A percentile compares a stretch with the other conserved stretches of the same genome.
Conservation (phyloP, 306 rosid genomes). For the Fragaria ananassa region DNA sequence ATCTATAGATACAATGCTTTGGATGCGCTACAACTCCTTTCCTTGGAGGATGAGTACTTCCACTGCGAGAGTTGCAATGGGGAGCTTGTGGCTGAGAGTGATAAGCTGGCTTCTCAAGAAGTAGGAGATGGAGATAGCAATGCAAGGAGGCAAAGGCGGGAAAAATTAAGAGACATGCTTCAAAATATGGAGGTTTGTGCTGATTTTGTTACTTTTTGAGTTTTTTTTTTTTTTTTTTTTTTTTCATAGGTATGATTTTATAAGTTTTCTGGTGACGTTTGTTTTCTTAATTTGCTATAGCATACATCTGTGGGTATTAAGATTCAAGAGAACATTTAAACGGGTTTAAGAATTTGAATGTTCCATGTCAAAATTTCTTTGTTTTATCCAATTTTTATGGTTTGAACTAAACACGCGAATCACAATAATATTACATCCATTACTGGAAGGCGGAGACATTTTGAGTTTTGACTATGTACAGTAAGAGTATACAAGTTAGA, state of each 20-base stretch:
- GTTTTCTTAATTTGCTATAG: neutral
- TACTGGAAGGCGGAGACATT: neutral
- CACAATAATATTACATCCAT: neutral
- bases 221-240: too few species aligned
- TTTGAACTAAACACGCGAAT: neutral
- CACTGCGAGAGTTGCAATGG: constrained; percentile 93
- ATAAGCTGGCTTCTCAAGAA: constrained; percentile 81
- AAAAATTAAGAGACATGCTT: constrained; percentile 82
- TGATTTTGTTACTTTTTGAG: neutral
- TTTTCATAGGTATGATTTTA: neutral
- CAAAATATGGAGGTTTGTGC: constrained; percentile 74
- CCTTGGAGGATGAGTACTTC: constrained; percentile 12
- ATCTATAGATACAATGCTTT: constrained; percentile 76
- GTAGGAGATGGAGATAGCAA: constrained; percentile 88
- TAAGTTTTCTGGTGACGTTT: neutral
- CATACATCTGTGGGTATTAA: neutral
- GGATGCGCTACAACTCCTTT: constrained; percentile 45
- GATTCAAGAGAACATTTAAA: neutral
- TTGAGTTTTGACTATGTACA: neutral
- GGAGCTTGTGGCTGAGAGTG: constrained; percentile 83
- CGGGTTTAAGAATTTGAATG: neutral
- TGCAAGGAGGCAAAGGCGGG: constrained; percentile 77
- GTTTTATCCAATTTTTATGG: neutral
- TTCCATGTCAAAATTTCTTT: neutral
- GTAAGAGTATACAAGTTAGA: neutral